Percentiles rank a stretch among this genome's conserved stretches.
Conservation (phyloP, 2,329 filamentous ascomycete species). For the Erysiphe pulchra region DNA sequence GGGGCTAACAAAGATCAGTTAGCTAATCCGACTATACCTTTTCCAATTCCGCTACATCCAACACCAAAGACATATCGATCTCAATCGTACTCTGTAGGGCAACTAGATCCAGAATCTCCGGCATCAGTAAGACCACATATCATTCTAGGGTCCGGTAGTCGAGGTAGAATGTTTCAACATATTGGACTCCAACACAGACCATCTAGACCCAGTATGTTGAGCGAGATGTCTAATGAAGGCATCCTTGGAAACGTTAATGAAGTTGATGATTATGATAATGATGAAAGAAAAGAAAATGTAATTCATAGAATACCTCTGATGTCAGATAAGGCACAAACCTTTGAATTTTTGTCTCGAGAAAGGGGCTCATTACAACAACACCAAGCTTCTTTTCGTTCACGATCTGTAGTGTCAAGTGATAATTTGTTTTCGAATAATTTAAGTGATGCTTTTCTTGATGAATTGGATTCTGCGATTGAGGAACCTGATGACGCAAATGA, state of each 20-base stretch:
- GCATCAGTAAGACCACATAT: slow-evolving; percentile 5
- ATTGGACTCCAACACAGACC: slow-evolving; percentile 56
- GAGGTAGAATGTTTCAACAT: slow-evolving; percentile 22
- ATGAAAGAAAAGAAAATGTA: slow-evolving; percentile 4
- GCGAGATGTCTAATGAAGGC: slow-evolving; percentile 41
- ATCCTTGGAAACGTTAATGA: slow-evolving; percentile 45
- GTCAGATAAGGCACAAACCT: slow-evolving; percentile 26
- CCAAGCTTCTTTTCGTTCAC: slow-evolving; percentile 26
- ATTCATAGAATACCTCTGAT: slow-evolving; percentile 28
- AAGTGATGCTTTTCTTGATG: slow-evolving; percentile 34
- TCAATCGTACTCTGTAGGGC: slow-evolving; percentile 87
- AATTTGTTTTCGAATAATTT: slow-evolving; percentile 19
- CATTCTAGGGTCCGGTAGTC: slow-evolving; percentile 7
- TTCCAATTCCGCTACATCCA: slow-evolving; percentile 67
- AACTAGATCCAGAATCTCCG: slow-evolving; percentile 43
- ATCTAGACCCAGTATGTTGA: slow-evolving; percentile 52
- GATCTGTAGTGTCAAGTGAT: slow-evolving; percentile 31
- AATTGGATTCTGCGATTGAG: slow-evolving; percentile 47
- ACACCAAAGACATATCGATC: slow-evolving; percentile 85
- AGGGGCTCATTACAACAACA: slow-evolving; percentile 35
- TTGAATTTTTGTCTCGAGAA: slow-evolving; percentile 35
- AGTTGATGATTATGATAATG: slow-evolving; percentile 32
- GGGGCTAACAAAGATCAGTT: slow-evolving; percentile 24
- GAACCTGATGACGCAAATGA: slow-evolving; percentile 40
- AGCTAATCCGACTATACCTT: slow-evolving; percentile 45